These are phyloP conservation scores for Holtermanniella nyarrowii DNA, from an alignment of 768 basidiomycete species.

Conservation along the genomic window DNA sequence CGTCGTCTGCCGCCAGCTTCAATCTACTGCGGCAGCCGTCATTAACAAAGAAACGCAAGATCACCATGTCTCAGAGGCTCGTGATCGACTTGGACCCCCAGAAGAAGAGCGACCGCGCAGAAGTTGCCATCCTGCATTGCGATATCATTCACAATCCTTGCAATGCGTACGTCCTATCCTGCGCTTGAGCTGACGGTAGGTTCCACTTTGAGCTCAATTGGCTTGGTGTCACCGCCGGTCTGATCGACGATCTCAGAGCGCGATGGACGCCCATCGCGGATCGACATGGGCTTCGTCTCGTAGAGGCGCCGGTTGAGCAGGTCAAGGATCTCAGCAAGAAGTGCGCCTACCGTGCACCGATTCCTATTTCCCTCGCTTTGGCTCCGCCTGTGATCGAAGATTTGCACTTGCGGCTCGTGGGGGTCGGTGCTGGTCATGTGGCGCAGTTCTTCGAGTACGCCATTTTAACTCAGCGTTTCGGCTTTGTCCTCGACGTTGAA, in stretches of 20 bases:
- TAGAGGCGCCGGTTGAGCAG: conserved; percentile 86
- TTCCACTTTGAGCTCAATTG: conserved; percentile 97
- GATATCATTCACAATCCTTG: conserved; percentile 90
- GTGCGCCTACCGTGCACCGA: conserved; percentile 86
- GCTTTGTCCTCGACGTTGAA: conserved; percentile 65
- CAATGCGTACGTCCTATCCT: conserved; percentile 49
- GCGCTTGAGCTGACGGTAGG: conserved; percentile 4
- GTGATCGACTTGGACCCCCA: conserved; percentile 55
- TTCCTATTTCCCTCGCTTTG: conserved; percentile 65
- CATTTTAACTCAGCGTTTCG: conserved; percentile 58
- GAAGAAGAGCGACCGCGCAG: conserved; percentile 78
- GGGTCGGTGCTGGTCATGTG: conserved; percentile 51
- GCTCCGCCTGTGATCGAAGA: conserved; percentile 60
- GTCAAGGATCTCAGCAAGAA: conserved; percentile 74
- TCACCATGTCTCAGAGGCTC: conserved; percentile 69
- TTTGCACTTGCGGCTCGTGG: conserved; percentile 57
- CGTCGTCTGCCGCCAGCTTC: background rate
- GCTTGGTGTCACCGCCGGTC: conserved; percentile 86
- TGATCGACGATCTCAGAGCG: conserved; percentile 77
- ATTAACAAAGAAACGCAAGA: conserved; percentile 18
- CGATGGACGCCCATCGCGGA: conserved; percentile 75
- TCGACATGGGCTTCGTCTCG: conserved; percentile 77
- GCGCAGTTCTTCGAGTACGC: conserved; percentile 69
- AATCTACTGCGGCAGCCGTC: conserved; percentile 3
- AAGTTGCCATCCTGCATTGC: conserved; percentile 77